phyloP scores from a whole-genome alignment of 257 asterid genomes.

The Perilla frutescens region DNA sequence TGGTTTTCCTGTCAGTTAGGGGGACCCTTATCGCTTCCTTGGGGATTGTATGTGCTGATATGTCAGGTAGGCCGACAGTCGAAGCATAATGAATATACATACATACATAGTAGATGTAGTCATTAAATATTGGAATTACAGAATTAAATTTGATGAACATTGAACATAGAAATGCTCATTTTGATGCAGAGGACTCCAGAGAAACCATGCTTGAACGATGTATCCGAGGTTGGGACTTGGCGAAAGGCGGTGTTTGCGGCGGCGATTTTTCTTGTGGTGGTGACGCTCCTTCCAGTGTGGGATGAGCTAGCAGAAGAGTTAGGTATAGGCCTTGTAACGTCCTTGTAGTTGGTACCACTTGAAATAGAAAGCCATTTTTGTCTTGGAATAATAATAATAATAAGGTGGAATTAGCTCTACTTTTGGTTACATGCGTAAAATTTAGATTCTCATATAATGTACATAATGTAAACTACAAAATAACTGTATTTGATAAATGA shows the following conservation, averaged over 20 bases:
- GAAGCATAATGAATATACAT: neutral
- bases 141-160: neutral
- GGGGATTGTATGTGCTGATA: conserved; percentile 96
- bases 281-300: conserved; percentile 96
- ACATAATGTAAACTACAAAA: conserved; percentile 18
- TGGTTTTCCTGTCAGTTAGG: conserved; percentile 64
- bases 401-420: conserved; percentile 17
- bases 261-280: conserved; percentile 63
- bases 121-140: conserved; percentile 9
- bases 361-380: conserved; percentile 48
- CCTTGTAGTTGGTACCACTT: conserved; percentile 46
- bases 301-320: conserved; percentile 96
- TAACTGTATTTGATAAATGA: neutral
- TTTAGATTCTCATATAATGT: conserved; percentile 12
- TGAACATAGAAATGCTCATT: neutral
- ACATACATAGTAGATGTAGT: neutral
- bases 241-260: conserved; percentile 57
- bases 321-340: conserved; percentile 79
- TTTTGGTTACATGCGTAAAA: neutral
- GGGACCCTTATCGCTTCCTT: conserved; percentile 96
- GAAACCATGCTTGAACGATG: conserved; percentile 96
- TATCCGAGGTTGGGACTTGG: conserved; percentile 89
- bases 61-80: conserved; percentile 70
- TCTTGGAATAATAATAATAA: conserved; percentile 9
- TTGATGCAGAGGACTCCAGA: conserved; percentile 78